Evolutionary conservation across 208 protist species (phyloP), one percentile per base, ranked within the genome.

Genomic region (Trichomonas tenax): DNA sequence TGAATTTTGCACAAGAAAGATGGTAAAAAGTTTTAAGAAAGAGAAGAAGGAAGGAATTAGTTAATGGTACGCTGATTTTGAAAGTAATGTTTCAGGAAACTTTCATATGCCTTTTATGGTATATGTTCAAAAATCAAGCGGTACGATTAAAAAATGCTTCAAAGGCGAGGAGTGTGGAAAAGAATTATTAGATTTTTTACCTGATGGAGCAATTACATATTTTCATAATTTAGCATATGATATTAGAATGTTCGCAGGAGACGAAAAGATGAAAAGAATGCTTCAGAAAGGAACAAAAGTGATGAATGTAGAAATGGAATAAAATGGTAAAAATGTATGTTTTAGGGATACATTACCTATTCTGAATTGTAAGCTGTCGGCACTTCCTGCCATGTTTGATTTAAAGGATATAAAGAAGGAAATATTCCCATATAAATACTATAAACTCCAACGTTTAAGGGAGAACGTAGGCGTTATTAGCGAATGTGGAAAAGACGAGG

Each of bases 151-250:
- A 48, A 9, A 90, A 34, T 17, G 4, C 15, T 90, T 90, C 21
- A 26, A 36, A n/a, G 82, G 82, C 11, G 40, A 45, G 34, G 9
- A 90, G 45, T 90, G 40, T n/a, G 15, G 0, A 1, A 17, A 48
- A n/a, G 23, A 48, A 23, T 90, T 90, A 3, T 31, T 90, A 21
- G 17, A 90, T 11, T 90, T 48, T 23, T 48, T 90, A 48, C 82
- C 82, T 31, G 41, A 90, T 90, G n/a, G n/a, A 44, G 36, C 82
- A 44, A 36, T 48, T 10, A 31, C 48, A 3, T 90, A 48, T 48
- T 90, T 90, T n/a, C 82, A 90, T 48, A 90, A 90, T 36, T 48
- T 90, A 48, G 41, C 40, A 15, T 90, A 90, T 90, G 82, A 90
- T 48, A 11, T n/a, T n/a, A 45, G 41, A n/a, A 48, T 90, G 36